Evolutionary conservation across 148 eudicot genomes (phyloP).

Genomic region (Camellia sinensis): DNA sequence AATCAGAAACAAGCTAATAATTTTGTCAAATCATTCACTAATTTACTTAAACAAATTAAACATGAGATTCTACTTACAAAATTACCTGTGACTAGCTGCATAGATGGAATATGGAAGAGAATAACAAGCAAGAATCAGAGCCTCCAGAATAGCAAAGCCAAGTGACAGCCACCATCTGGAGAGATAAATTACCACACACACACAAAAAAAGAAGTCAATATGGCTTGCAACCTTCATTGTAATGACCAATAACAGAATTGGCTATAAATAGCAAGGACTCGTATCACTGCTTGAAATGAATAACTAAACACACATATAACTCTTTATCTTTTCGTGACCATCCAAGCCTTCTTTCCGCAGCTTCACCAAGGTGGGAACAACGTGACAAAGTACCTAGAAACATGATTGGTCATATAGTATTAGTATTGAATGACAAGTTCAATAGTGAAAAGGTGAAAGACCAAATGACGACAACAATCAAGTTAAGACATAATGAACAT

Average conservation of each 20-base stretch:
- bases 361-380: constrained; percentile 90
- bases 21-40: background rate
- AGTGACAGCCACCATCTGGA: constrained; percentile 96
- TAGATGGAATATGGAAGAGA: constrained; percentile 92
- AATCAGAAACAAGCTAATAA: background rate
- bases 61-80: background rate
- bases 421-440: background rate
- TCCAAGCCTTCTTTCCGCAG: constrained; percentile 98
- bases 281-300: constrained; percentile 53
- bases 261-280: constrained; percentile 15
- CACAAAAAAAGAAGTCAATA: constrained; percentile 12
- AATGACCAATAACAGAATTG: constrained; percentile 5
- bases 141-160: constrained; percentile 82
- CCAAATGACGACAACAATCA: background rate
- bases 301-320: constrained; percentile 83
- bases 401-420: background rate
- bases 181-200: background rate
- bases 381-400: constrained; percentile 75
- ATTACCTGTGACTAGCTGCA: constrained; percentile 71
- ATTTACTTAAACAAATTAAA: background rate
- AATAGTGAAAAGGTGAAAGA: background rate
- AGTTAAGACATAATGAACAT: background rate
- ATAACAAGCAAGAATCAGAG: constrained; percentile 65
- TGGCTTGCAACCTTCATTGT: constrained; percentile 10
- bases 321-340: constrained; percentile 92